These are phyloP conservation scores for Periglandula ipomoeae DNA, from an alignment of 2,329 filamentous ascomycete genomes.

Conservation along the genomic window DNA sequence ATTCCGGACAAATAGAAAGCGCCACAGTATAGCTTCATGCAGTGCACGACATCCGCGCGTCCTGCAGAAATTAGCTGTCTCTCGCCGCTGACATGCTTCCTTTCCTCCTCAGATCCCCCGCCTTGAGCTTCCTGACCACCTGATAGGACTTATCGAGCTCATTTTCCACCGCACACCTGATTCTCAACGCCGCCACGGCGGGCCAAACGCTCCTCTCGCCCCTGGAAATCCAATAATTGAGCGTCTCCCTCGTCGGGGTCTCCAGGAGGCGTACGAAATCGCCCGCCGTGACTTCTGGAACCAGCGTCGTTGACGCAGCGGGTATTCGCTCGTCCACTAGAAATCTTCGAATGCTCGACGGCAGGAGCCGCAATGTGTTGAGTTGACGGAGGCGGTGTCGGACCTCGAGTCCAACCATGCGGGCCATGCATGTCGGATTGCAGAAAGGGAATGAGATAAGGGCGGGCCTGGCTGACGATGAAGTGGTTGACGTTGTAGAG, in stretches of 20 bases:
- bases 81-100: conserved; percentile 26
- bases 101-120: conserved; percentile 39
- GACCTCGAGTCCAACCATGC: conserved; percentile 66
- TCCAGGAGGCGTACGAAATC: conserved; percentile 78
- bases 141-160: conserved; percentile 84
- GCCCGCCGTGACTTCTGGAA: conserved; percentile 62
- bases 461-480: conserved; percentile 84
- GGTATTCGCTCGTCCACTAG: conserved; percentile 77
- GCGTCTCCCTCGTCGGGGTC: conserved; percentile 63
- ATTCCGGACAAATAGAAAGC: no score
- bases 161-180: conserved; percentile 77
- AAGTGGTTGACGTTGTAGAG: conserved; percentile 94
- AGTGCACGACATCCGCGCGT: background rate
- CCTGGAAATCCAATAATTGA: conserved; percentile 77
- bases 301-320: conserved; percentile 68
- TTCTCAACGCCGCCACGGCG: conserved; percentile 69
- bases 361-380: conserved; percentile 66
- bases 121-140: conserved; percentile 56
- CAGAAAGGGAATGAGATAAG: conserved; percentile 80
- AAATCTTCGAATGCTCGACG: conserved; percentile 61
- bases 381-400: conserved; percentile 75
- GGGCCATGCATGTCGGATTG: conserved; percentile 69
- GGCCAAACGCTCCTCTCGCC: conserved; percentile 91
- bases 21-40: background rate
- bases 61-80: conserved; percentile 8